Conservation (phyloP, 2,329 filamentous ascomycete species). For the Xylariaceae sp. region DNA sequence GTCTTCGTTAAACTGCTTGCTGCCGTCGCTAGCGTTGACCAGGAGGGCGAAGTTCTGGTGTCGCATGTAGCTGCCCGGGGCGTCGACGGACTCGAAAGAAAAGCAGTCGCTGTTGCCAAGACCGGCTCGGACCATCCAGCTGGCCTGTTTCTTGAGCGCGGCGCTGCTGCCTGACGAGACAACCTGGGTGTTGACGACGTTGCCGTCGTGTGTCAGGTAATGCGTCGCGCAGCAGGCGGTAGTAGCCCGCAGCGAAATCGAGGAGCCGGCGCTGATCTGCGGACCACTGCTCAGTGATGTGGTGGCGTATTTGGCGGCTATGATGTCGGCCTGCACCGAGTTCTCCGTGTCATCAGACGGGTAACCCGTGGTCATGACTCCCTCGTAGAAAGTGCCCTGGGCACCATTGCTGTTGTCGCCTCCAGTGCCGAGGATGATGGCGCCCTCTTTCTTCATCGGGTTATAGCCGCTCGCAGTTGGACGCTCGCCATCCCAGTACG, state of each 20-base stretch:
- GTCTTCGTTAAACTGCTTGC: slow-evolving; percentile 54
- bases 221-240: slow-evolving; percentile 48
- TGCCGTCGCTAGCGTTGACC: slow-evolving; percentile 47
- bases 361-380: slow-evolving; percentile 58
- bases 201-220: slow-evolving; percentile 49
- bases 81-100: slow-evolving; percentile 56
- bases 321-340: slow-evolving; percentile 54
- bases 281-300: slow-evolving; percentile 42
- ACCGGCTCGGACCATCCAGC: slow-evolving; percentile 49
- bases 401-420: slow-evolving; percentile 57
- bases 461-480: slow-evolving; percentile 49
- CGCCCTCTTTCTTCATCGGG: slow-evolving; percentile 59
- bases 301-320: slow-evolving; percentile 51
- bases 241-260: slow-evolving; percentile 49
- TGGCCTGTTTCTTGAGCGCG: slow-evolving; percentile 46
- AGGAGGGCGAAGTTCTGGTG: slow-evolving; percentile 49
- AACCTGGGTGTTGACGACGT: slow-evolving; percentile 49
- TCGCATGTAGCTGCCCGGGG: slow-evolving; percentile 52
- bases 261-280: slow-evolving; percentile 42
- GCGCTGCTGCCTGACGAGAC: slow-evolving; percentile 46
- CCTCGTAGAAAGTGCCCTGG: slow-evolving; percentile 61
- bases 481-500: slow-evolving; percentile 53
- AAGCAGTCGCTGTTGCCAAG: slow-evolving; percentile 52
- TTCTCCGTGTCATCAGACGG: slow-evolving; percentile 54
- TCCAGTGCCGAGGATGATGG: slow-evolving; percentile 60